Percentiles rank a stretch among this genome's conserved stretches.
Evolutionary conservation across 768 basidiomycete genomes (phyloP).

Genomic region (Podaxis pistillaris): DNA sequence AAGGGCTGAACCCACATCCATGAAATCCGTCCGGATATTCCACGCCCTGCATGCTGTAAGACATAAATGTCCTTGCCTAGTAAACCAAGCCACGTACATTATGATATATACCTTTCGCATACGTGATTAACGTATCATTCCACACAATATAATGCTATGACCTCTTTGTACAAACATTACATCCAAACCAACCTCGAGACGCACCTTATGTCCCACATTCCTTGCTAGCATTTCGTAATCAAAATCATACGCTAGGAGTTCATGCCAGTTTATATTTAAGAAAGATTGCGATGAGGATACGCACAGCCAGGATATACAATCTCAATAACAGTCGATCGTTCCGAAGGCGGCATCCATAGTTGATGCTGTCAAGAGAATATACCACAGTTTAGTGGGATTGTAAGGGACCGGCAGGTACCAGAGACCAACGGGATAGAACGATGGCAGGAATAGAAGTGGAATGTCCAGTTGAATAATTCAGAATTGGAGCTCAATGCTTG

Average conservation of each 20-base stretch:
- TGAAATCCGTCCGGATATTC: slow-evolving; percentile 39
- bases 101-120: slow-evolving; percentile 28
- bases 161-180: background rate
- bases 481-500: background rate
- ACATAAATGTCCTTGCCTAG: background rate
- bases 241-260: slow-evolving; percentile 31
- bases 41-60: slow-evolving; percentile 55
- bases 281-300: background rate
- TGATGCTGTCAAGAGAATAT: slow-evolving; percentile 39
- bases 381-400: background rate
- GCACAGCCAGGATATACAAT: slow-evolving; percentile 61
- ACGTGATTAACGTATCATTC: slow-evolving; percentile 58
- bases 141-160: slow-evolving; percentile 60
- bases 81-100: slow-evolving; percentile 18
- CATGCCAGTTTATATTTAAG: background rate
- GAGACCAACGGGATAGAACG: background rate
- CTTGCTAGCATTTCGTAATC: slow-evolving; percentile 42
- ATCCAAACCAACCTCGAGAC: slow-evolving; percentile 6
- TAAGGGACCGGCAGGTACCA: background rate
- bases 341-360: slow-evolving; percentile 66
- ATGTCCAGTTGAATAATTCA: no score
- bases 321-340: slow-evolving; percentile 65
- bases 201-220: slow-evolving; percentile 40
- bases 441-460: background rate
- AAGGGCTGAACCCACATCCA: slow-evolving; percentile 6